Conservation (phyloP, 352 stramenopile species). For the Globisporangium canariense region DNA sequence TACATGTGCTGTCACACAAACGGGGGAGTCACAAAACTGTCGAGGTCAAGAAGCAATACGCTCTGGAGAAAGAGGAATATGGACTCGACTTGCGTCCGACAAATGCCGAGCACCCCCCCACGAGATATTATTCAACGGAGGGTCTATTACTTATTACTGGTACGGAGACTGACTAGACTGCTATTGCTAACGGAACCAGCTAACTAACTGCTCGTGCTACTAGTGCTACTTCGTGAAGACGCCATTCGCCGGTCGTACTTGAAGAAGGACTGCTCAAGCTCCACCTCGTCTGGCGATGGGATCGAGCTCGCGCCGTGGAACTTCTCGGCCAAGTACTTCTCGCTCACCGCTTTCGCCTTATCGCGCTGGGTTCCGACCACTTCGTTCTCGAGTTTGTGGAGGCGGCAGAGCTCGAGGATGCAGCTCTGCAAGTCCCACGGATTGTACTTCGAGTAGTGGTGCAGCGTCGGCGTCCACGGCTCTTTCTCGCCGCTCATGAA, state of each 20-base stretch:
- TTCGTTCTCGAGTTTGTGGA: slow-evolving; percentile 58
- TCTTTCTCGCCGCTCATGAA: slow-evolving; percentile 62
- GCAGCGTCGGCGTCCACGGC: slow-evolving; percentile 74
- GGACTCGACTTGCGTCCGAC: not conserved
- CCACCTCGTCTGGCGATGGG: slow-evolving; percentile 35
- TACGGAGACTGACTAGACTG: slow-evolving; percentile 7
- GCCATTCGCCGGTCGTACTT: slow-evolving; percentile 12
- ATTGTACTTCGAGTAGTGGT: slow-evolving; percentile 79
- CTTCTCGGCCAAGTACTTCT: slow-evolving; percentile 77
- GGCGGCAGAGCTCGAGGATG: slow-evolving; percentile 55
- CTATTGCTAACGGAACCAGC: not conserved
- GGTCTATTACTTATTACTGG: slow-evolving; percentile 10
- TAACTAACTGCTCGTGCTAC: slow-evolving; percentile 7
- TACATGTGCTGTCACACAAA: not conserved
- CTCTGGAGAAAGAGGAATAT: no score
- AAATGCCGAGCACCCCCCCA: not conserved
- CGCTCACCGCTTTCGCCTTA: slow-evolving; percentile 79
- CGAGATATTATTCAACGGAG: not conserved
- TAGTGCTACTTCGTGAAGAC: slow-evolving; percentile 5
- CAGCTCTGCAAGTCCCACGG: slow-evolving; percentile 62
- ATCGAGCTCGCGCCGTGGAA: slow-evolving; percentile 54
- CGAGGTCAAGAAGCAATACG: no score
- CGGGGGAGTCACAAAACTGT: no score
- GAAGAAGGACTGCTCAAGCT: slow-evolving; percentile 53
- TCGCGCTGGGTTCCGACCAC: slow-evolving; percentile 62